These are phyloP conservation scores for Zygoascus biomembranicola DNA, from an alignment of 805 yeast genomes.

Conservation along the genomic window DNA sequence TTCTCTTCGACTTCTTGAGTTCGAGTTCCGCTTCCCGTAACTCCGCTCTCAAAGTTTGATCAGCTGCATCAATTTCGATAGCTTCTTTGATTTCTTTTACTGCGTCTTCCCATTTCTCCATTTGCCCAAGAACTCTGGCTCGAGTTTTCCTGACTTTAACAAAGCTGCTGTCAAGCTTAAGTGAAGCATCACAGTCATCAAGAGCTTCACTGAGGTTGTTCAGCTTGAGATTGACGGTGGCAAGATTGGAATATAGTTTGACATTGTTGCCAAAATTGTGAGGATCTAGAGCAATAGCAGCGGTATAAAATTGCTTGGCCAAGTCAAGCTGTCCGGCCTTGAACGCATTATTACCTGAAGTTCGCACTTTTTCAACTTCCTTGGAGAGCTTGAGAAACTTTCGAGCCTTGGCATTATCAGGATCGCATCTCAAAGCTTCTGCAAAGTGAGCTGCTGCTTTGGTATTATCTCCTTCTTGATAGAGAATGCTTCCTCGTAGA, in stretches of 20 bases:
- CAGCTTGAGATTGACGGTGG: constrained; percentile 72
- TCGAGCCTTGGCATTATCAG: constrained; percentile 32
- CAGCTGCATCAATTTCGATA: constrained; percentile 31
- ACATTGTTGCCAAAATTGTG: constrained; percentile 41
- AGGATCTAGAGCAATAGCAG: constrained; percentile 62
- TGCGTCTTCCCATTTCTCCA: constrained; percentile 34
- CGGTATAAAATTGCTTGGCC: constrained; percentile 65
- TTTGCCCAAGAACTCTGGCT: constrained; percentile 32
- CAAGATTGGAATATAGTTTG: constrained; percentile 69
- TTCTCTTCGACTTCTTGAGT: constrained; percentile 32
- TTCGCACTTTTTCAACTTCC: constrained; percentile 28
- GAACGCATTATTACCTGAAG: constrained; percentile 63
- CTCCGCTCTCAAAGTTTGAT: constrained; percentile 28
- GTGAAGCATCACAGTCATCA: constrained; percentile 61
- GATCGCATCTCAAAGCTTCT: constrained; percentile 35
- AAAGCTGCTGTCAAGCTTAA: constrained; percentile 59
- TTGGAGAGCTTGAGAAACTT: constrained; percentile 23
- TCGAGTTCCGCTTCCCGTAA: constrained; percentile 35
- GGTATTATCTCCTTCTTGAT: constrained; percentile 31
- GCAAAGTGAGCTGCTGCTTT: constrained; percentile 31
- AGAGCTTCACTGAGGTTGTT: constrained; percentile 77
- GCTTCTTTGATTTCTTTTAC: constrained; percentile 30
- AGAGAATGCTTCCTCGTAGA: constrained; percentile 29
- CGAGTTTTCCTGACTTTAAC: constrained; percentile 46
- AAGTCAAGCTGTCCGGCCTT: constrained; percentile 53